Percentiles rank a stretch among this genome's conserved stretches.
phyloP scores from a whole-genome alignment of 768 basidiomycete genomes.

The Boletus tomentosulus region DNA sequence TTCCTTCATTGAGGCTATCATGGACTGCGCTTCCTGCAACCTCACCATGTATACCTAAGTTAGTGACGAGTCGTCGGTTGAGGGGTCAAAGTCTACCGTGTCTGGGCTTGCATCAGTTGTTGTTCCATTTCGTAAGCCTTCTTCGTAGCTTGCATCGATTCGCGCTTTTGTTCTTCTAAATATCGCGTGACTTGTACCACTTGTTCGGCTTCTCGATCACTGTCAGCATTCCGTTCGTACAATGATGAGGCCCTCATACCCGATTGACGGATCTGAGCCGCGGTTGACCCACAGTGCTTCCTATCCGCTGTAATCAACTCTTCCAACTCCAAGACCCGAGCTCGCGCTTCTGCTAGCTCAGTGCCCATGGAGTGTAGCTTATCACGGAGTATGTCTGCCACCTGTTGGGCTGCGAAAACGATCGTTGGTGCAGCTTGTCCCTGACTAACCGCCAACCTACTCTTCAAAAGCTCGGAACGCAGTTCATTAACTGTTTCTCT shows the following conservation, averaged over 20 bases:
- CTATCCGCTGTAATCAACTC: conserved; percentile 16
- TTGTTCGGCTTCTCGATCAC: conserved; percentile 14
- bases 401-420: conserved; percentile 41
- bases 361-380: conserved; percentile 39
- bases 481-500: conserved; percentile 32
- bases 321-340: conserved; percentile 38
- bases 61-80: conserved; percentile 1
- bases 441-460: conserved; percentile 19
- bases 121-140: conserved; percentile 27
- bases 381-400: conserved; percentile 45
- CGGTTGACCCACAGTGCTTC: conserved; percentile 17
- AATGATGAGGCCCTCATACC: conserved; percentile 11
- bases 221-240: conserved; percentile 11
- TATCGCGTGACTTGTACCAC: conserved; percentile 21
- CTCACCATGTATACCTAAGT: conserved; percentile 15
- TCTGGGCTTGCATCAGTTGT: conserved; percentile 19
- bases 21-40: conserved; percentile 24
- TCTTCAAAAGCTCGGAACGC: conserved; percentile 33
- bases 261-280: conserved; percentile 23
- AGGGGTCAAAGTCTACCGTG: conserved; percentile 12
- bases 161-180: conserved; percentile 27
- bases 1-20: conserved; percentile 28
- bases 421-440: not conserved
- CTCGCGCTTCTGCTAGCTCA: conserved; percentile 41
- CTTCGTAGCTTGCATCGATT: conserved; percentile 21